phyloP scores from a whole-genome alignment of 495 filamentous ascomycete genomes.

The Pyronema domesticum region DNA sequence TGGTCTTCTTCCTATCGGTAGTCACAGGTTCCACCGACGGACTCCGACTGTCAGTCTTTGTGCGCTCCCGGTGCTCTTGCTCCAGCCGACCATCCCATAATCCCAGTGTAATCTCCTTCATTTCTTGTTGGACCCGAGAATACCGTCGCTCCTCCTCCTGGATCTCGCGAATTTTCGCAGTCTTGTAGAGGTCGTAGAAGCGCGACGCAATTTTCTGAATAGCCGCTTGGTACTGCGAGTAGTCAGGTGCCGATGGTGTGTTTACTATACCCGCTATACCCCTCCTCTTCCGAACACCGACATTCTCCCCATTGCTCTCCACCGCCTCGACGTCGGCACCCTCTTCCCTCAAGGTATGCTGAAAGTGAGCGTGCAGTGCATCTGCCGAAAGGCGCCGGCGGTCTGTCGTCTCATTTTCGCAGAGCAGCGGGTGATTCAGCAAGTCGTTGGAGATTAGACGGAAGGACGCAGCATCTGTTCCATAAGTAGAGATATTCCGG shows the following conservation, averaged over 20 bases:
- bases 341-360: slow-evolving; percentile 59
- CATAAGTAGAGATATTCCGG: slow-evolving; percentile 55
- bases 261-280: neutral
- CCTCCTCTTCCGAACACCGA: neutral
- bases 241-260: neutral
- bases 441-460: slow-evolving; percentile 53
- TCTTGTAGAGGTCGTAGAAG: slow-evolving; percentile 57
- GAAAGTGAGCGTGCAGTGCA: slow-evolving; percentile 57
- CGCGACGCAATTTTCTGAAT: slow-evolving; percentile 38
- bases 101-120: slow-evolving; percentile 47
- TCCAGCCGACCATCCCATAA: slow-evolving; percentile 31
- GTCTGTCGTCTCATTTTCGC: slow-evolving; percentile 49
- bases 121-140: slow-evolving; percentile 43
- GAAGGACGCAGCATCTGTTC: slow-evolving; percentile 48
- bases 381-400: slow-evolving; percentile 56
- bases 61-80: slow-evolving; percentile 14
- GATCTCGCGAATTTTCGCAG: slow-evolving; percentile 48
- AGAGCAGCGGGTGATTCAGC: slow-evolving; percentile 49
- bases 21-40: neutral
- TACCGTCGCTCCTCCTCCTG: slow-evolving; percentile 54
- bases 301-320: slow-evolving; percentile 17
- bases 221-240: neutral
- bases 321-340: slow-evolving; percentile 25
- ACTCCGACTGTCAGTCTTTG: neutral
- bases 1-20: neutral